A percentile compares a stretch with the other conserved stretches of the same genome.
phyloP scores from a whole-genome alignment of 345 rosid genomes.

The Syzygium aqueum region DNA sequence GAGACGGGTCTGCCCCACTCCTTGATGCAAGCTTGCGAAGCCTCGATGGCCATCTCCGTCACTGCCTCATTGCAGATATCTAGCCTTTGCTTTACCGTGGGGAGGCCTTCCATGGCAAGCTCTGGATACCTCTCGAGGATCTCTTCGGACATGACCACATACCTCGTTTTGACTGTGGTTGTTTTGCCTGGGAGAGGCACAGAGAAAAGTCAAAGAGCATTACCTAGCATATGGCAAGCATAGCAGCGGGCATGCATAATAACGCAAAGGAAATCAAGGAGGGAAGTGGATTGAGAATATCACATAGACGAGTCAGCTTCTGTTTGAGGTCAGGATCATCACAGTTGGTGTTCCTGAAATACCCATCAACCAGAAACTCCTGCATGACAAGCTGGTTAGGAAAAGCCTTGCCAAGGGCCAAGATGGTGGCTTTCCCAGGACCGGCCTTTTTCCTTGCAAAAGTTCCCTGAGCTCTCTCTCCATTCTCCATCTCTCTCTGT shows the following conservation, averaged over 20 bases:
- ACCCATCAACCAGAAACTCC: constrained; percentile 86
- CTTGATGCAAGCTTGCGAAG: constrained; percentile 68
- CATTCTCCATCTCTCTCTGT: constrained; percentile 39
- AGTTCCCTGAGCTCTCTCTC: constrained; percentile 17
- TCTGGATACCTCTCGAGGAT: constrained; percentile 77
- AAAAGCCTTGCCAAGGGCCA: constrained; percentile 88
- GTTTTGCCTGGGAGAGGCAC: constrained; percentile 60
- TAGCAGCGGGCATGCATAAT: background rate
- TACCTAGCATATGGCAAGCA: background rate
- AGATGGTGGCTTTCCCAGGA: constrained; percentile 71
- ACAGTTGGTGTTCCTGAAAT: constrained; percentile 82
- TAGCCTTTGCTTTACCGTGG: constrained; percentile 75
- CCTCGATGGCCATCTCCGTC: constrained; percentile 83
- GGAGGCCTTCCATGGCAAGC: constrained; percentile 68
- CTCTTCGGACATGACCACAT: constrained; percentile 96
- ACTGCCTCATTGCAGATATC: constrained; percentile 81
- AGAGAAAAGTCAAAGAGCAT: background rate
- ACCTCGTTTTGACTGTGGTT: constrained; percentile 90
- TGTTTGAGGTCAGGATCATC: constrained; percentile 82
- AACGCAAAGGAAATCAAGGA: background rate
- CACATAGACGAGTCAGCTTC: constrained; percentile 89
- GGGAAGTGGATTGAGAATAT: constrained; percentile 1
- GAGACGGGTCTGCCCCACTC: constrained; percentile 73
- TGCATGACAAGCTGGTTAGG: constrained; percentile 98
- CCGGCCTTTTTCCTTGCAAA: constrained; percentile 22